These are phyloP conservation scores for Claviceps monticola DNA, from an alignment of 2,329 filamentous ascomycete species.

Conservation along the genomic window DNA sequence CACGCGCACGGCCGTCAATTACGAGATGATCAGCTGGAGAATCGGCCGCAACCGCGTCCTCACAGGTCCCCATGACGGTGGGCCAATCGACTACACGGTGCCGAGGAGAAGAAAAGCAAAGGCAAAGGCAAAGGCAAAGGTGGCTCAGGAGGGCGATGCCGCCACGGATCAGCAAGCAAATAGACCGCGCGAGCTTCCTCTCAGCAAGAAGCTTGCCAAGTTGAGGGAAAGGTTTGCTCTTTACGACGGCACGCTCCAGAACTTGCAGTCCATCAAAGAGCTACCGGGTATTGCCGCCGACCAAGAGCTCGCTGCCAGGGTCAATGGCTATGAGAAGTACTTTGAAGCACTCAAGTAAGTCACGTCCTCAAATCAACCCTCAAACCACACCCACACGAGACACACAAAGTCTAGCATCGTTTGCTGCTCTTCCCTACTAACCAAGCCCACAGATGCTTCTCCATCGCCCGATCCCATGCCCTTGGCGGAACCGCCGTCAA, in stretches of 20 bases:
- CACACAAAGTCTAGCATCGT: background rate
- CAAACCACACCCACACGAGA: background rate
- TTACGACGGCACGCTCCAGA: constrained; percentile 84
- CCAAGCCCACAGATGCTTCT: constrained; percentile 42
- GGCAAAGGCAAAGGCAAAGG: constrained; percentile 21
- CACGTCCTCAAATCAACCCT: background rate
- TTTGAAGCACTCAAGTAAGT: constrained; percentile 77
- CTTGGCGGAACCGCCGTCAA: constrained; percentile 60
- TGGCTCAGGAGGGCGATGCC: constrained; percentile 9
- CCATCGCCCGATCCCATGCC: constrained; percentile 73
- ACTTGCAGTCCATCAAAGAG: constrained; percentile 78
- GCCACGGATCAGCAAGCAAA: constrained; percentile 25
- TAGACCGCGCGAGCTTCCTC: constrained; percentile 46
- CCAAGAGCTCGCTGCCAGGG: constrained; percentile 55
- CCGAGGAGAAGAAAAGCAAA: constrained; percentile 36
- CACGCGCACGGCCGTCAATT: constrained; percentile 85
- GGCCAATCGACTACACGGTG: constrained; percentile 37
- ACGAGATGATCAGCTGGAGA: constrained; percentile 86
- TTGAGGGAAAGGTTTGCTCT: constrained; percentile 78
- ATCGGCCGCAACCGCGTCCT: constrained; percentile 85
- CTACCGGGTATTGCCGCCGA: constrained; percentile 84
- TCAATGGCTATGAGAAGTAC: constrained; percentile 68
- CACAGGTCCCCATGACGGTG: constrained; percentile 70
- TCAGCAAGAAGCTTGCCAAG: constrained; percentile 61
- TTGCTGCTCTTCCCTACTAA: background rate